phyloP scores from a whole-genome alignment of 2,329 filamentous ascomycete genomes.

The Ceratocystis albifundus region DNA sequence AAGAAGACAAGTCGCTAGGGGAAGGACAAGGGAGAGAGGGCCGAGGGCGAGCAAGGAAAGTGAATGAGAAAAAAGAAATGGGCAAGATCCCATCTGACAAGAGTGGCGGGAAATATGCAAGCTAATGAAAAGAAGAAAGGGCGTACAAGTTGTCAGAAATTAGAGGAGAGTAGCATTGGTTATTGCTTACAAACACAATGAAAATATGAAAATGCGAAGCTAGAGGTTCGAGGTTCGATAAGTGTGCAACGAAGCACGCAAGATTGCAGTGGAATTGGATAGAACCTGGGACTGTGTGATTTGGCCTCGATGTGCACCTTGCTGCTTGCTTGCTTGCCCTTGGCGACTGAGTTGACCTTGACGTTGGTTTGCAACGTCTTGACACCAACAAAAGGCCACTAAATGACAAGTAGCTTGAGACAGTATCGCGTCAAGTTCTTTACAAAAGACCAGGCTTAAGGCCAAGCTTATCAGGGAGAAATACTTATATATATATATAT shows the following conservation, averaged over 20 bases:
- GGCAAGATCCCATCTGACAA: not conserved
- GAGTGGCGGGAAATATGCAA: not conserved
- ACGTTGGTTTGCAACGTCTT: too few relatives aligned
- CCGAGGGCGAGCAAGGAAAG: slow-evolving; percentile 19
- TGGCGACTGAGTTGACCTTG: too few relatives aligned
- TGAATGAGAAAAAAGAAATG: slow-evolving; percentile 16
- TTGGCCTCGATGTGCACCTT: not conserved
- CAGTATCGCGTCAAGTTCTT: too few relatives aligned
- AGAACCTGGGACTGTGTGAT: not conserved
- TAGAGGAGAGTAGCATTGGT: not conserved
- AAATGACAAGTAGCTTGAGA: too few relatives aligned
- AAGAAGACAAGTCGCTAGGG: not conserved
- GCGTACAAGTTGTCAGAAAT: not conserved
- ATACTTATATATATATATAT: too few relatives aligned
- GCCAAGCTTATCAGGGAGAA: too few relatives aligned
- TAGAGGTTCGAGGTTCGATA: not conserved
- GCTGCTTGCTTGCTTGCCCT: too few relatives aligned
- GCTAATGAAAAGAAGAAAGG: not conserved
- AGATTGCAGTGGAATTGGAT: not conserved
- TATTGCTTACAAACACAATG: not conserved
- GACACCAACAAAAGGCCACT: too few relatives aligned
- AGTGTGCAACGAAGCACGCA: not conserved
- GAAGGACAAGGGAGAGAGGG: slow-evolving; percentile 10
- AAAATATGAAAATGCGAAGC: not conserved
- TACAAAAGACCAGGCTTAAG: too few relatives aligned